Conservation (phyloP, 345 rosid genomes). For the Viola odorata region DNA sequence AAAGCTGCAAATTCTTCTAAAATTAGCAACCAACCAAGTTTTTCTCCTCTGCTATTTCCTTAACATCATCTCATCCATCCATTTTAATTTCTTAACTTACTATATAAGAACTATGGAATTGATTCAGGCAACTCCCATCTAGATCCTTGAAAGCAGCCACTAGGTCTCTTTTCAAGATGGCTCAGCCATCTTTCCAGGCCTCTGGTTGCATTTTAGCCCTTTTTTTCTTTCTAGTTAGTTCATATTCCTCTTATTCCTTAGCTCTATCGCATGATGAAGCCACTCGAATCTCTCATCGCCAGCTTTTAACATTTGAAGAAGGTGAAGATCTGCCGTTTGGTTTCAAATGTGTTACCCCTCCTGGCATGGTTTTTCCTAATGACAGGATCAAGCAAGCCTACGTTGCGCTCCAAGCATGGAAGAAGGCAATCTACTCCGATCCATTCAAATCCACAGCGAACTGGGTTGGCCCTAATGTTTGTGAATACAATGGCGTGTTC, state of each 20-base stretch:
- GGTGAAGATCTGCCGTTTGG: background rate
- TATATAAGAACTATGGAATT: too few species aligned
- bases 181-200: background rate
- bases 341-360: background rate
- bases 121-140: too few species aligned
- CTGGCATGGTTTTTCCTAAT: conserved; percentile 1
- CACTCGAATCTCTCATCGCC: conserved; percentile 8
- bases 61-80: too few species aligned
- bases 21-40: too few species aligned
- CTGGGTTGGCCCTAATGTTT: conserved; percentile 14
- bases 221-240: background rate
- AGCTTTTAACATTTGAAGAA: conserved; percentile 10
- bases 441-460: conserved; percentile 9
- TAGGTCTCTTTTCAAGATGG: too few species aligned
- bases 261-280: conserved; percentile 10
- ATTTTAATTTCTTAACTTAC: too few species aligned
- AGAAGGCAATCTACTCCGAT: conserved; percentile 11
- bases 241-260: background rate
- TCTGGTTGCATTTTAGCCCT: conserved; percentile 1
- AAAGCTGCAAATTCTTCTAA: too few species aligned
- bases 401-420: conserved; percentile 18
- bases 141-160: background rate
- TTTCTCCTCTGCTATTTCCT: too few species aligned
- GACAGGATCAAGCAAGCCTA: conserved; percentile 10
- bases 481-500: conserved; percentile 14